Evolutionary conservation across 2,329 filamentous ascomycete species (phyloP), one percentile per base, ranked within the genome.

Genomic region (Zasmidium citrigriseum): DNA sequence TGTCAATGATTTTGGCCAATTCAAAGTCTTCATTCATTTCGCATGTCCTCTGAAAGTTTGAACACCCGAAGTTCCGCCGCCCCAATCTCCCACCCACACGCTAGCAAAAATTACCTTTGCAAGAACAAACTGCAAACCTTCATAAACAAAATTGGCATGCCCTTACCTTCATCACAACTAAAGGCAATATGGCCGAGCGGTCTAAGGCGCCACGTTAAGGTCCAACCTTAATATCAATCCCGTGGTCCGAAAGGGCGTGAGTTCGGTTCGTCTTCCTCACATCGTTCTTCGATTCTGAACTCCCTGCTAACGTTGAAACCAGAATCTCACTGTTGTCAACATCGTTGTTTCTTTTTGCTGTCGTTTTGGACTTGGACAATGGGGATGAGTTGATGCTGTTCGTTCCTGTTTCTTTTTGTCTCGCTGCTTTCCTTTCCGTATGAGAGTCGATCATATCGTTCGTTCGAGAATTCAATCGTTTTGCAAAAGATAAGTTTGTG

Each of bases 141-240:
- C 23, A 21, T 18, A n/a, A 4, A 16, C 25, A 22, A 51, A 5
- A 41, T 41, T 11, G n/a, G 4, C 24, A 21, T 14, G 18, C 1
- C 12, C 3, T 5, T 24, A 10, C 21, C 46, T 21, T 46, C 53
- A 55, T 56, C 41, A 22, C 21, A 47, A 46, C 48, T 52, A 44
- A 12, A 23, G 58, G 58, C 25, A 45, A 18, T 45, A 41, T 60
- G 58, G 58, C 58, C 58, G 58, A 60, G 58, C 58, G 58, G 58
- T 60, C 56, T 60, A 56, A 59, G 57, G 57, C 57, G 57, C 52
- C 34, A 41, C 34, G 34, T 41, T 41, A 41, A 41, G 34, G 34
- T 41, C 34, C 16, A 41, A 9, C 34, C 34, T 41, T 41, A 41
- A 41, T 41, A 7, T 29, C 27, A 29, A 29, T 29, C 27, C 27